Evolutionary conservation across 2,329 filamentous ascomycete species (phyloP), one percentile per base, ranked within the genome.

Genomic region (Alternaria panax): DNA sequence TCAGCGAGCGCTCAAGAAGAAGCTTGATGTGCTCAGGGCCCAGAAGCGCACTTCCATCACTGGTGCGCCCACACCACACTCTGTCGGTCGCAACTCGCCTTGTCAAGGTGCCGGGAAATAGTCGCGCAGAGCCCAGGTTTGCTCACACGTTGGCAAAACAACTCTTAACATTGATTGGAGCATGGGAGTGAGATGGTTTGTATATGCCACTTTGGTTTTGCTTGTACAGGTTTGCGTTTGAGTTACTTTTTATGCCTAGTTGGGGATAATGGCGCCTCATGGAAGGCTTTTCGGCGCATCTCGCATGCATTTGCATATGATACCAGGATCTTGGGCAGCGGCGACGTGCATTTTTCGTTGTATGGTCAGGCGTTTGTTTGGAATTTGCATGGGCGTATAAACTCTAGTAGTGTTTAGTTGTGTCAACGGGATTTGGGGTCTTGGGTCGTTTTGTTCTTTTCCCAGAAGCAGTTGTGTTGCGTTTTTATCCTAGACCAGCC

Each of bases 1-100:
- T 34, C 78, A 83, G 40, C 67, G 72, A 51, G 70, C 78, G 12
- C 73, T 83, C 16, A 75, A 80, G 63, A 81, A 79, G 71, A 84
- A 84, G 71, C 77, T 83, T 27, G 75, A 80, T 30, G 62, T 70
- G 0, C 79, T 81, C 57, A 77, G 78, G 55, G 66, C 73, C 3
- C 67, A 75, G 51, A 79, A 79, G 55, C 73, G 78, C 34, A 67
- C 64, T 6, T 76, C 74, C 3, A 71, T 78, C 24, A 76, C 73
- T 1, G 71, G 73, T 59, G 70, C 73, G 16, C 75, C 74, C 7
- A 60, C 64, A 16, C 65, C 70, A 38, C 64, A 76, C 56, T 65
- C 70, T 7, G 40, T 71, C 12, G 69, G 69, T 41, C 72, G 75
- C 55, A 68, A 69, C 54, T 77, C 75, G 24, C 74, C 75, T 11